These are phyloP conservation scores for Epichloe hybrida DNA, from an alignment of 2,329 filamentous ascomycete genomes.

Conservation along the genomic window DNA sequence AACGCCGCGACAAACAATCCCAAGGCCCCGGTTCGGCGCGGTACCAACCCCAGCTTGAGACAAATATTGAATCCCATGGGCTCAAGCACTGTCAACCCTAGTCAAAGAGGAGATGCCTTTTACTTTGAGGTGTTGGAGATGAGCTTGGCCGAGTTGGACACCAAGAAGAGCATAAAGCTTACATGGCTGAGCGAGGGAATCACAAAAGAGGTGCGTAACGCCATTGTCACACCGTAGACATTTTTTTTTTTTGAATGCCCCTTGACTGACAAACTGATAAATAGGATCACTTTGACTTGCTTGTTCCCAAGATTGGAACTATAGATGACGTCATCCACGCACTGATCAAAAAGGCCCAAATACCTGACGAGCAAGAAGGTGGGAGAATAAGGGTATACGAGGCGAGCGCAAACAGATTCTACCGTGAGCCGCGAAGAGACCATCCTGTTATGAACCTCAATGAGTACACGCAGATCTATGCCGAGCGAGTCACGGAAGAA, in stretches of 20 bases:
- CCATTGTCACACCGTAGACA: too few species aligned
- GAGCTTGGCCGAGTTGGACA: conserved; percentile 83
- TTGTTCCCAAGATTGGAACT: conserved; percentile 76
- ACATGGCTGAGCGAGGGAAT: conserved; percentile 82
- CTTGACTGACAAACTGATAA: not conserved
- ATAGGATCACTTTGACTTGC: conserved; percentile 64
- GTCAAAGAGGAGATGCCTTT: conserved; percentile 61
- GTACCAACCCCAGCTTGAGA: conserved; percentile 55
- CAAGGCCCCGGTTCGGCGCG: conserved; percentile 63
- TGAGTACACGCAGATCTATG: conserved; percentile 72
- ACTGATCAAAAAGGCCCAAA: conserved; percentile 66
- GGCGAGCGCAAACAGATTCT: conserved; percentile 68
- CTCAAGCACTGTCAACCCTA: conserved; percentile 50
- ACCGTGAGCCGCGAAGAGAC: conserved; percentile 59
- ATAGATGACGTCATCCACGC: conserved; percentile 65
- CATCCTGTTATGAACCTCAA: conserved; percentile 69
- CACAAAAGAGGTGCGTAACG: conserved; percentile 58
- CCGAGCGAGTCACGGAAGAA: conserved; percentile 67
- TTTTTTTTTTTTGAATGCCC: not conserved
- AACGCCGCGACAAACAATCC: conserved; percentile 64
- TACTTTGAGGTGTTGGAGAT: conserved; percentile 93
- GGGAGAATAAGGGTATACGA: conserved; percentile 71
- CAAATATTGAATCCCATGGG: conserved; percentile 68
- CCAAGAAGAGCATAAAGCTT: conserved; percentile 75
- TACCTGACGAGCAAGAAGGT: conserved; percentile 58